A percentile compares a stretch with the other conserved stretches of the same genome.
Evolutionary conservation across 805 yeast genomes (phyloP).

Genomic region (Pichia ethanolica): DNA sequence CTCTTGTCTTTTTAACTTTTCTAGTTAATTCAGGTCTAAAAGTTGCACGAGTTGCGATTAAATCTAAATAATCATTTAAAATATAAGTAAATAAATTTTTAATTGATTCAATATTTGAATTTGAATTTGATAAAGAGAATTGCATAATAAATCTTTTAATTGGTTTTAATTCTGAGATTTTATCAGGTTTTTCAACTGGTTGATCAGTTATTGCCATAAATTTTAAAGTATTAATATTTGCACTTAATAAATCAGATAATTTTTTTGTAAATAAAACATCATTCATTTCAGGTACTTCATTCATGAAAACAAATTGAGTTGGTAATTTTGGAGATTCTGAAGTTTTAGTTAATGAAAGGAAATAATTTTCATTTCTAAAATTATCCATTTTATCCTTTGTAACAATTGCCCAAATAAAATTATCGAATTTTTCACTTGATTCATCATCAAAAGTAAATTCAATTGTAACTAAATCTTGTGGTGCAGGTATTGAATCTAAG

Average conservation of each 20-base stretch:
- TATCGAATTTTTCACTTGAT: conserved; percentile 42
- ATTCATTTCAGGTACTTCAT: conserved; percentile 78
- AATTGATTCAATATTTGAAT: conserved; percentile 44
- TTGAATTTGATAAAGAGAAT: conserved; percentile 42
- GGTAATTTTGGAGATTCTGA: conserved; percentile 68
- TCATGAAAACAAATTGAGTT: conserved; percentile 73
- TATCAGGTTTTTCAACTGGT: conserved; percentile 61
- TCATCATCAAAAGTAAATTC: conserved; percentile 46
- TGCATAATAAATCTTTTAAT: conserved; percentile 49
- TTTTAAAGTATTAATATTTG: conserved; percentile 41
- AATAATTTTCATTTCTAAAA: conserved; percentile 70
- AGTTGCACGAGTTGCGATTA: conserved; percentile 32
- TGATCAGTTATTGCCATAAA: conserved; percentile 80
- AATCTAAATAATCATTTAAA: conserved; percentile 30
- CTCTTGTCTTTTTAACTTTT: conserved; percentile 74
- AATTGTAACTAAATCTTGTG: conserved; percentile 56
- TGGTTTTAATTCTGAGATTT: conserved; percentile 48
- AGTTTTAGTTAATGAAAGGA: conserved; percentile 76
- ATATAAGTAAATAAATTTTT: conserved; percentile 56
- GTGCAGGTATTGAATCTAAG: conserved; percentile 46
- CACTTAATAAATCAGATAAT: conserved; percentile 37
- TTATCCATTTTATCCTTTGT: conserved; percentile 77
- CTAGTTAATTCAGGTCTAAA: conserved; percentile 70
- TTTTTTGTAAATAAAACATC: conserved; percentile 50
- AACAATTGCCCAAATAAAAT: conserved; percentile 76